Percentiles rank a stretch among this genome's conserved stretches.
phyloP scores from a whole-genome alignment of 768 basidiomycete species.

The Boletus speciosus region DNA sequence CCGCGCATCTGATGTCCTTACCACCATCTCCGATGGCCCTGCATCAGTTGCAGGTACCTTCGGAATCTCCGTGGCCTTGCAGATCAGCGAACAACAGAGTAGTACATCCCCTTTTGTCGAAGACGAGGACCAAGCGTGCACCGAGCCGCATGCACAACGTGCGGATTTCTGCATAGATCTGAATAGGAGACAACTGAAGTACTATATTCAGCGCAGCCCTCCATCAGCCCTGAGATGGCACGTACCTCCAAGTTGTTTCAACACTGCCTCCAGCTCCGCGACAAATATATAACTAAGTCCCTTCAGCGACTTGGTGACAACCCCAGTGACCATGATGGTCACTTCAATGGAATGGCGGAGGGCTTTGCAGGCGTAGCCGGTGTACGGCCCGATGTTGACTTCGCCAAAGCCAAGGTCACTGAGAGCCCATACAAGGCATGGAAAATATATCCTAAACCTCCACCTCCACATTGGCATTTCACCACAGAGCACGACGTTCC shows the following conservation, averaged over 20 bases:
- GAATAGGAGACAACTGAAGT: constrained; percentile 3
- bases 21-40: constrained; percentile 18
- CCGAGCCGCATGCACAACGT: constrained; percentile 32
- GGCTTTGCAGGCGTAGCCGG: constrained; percentile 62
- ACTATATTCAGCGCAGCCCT: constrained; percentile 18
- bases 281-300: constrained; percentile 90
- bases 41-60: constrained; percentile 39
- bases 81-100: constrained; percentile 15
- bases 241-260: constrained; percentile 70
- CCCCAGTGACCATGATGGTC: constrained; percentile 84
- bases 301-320: constrained; percentile 93
- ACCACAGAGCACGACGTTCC: constrained; percentile 46
- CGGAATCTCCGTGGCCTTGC: constrained; percentile 34
- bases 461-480: constrained; percentile 97
- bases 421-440: constrained; percentile 53
- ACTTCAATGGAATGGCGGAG: constrained; percentile 66
- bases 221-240: constrained; percentile 42
- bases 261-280: constrained; percentile 84
- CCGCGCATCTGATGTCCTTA: constrained; percentile 51
- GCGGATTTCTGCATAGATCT: constrained; percentile 11
- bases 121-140: constrained; percentile 36
- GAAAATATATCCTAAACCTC: constrained; percentile 90
- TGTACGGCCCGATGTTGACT: constrained; percentile 58
- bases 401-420: constrained; percentile 22
- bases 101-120: constrained; percentile 24